Percentiles rank a stretch among this genome's conserved stretches.
phyloP scores from a whole-genome alignment of 2,329 filamentous ascomycete genomes.

The Cryphonectria radicalis region DNA sequence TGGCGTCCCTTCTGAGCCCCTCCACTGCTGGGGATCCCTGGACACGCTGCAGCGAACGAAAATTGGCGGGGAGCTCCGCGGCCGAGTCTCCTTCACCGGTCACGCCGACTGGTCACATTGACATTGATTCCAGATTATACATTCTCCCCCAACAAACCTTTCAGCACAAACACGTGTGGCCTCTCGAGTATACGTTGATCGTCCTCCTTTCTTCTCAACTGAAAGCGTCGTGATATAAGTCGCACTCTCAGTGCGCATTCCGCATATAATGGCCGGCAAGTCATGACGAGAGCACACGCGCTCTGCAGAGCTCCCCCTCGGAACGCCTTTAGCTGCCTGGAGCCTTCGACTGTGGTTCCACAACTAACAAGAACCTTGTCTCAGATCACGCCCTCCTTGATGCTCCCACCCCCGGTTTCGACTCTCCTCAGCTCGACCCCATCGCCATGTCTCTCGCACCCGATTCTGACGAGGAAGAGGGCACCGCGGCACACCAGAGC shows the following conservation, averaged over 20 bases:
- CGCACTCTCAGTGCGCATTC: conserved; percentile 10
- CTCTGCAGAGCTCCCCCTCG: conserved; percentile 14
- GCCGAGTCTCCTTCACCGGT: conserved; percentile 1
- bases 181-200: not conserved
- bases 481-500: conserved; percentile 37
- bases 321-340: not conserved
- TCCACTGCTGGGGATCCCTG: conserved; percentile 19
- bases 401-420: conserved; percentile 40
- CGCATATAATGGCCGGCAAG: conserved; percentile 32
- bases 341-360: not conserved
- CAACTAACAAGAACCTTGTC: conserved; percentile 18
- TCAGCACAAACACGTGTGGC: conserved; percentile 14
- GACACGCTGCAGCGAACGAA: conserved; percentile 20
- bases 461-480: conserved; percentile 45
- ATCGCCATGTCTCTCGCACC: conserved; percentile 39
- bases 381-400: conserved; percentile 35
- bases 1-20: conserved; percentile 13
- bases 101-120: not conserved
- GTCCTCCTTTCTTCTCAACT: conserved; percentile 9
- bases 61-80: conserved; percentile 23
- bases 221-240: not conserved
- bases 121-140: not conserved
- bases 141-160: not conserved
- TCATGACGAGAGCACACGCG: not conserved
- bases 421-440: conserved; percentile 40